A percentile compares a stretch with the other conserved stretches of the same genome.
Conservation (phyloP, 768 basidiomycete genomes). For the Pisolithus sp. region DNA sequence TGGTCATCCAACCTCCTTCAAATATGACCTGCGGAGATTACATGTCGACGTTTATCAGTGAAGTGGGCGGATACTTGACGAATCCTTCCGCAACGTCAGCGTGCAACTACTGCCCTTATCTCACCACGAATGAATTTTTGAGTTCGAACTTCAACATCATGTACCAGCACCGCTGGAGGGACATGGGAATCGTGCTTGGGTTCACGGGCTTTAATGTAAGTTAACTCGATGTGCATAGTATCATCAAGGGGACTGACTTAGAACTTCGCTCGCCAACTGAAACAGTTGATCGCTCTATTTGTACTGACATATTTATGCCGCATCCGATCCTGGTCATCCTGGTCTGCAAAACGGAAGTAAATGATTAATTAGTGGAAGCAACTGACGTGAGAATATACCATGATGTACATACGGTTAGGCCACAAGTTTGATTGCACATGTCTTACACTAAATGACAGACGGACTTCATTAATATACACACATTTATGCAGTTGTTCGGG, state of each 20-base stretch:
- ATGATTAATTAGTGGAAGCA: no score
- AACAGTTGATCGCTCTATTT: slow-evolving; percentile 25
- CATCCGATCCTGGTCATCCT: slow-evolving; percentile 10
- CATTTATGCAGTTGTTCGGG: no score
- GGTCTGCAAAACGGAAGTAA: neutral
- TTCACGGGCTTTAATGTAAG: slow-evolving; percentile 47
- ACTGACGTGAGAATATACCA: no score
- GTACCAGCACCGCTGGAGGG: slow-evolving; percentile 48
- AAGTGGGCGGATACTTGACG: slow-evolving; percentile 49
- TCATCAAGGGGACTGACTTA: neutral
- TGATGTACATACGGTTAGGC: no score
- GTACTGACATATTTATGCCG: slow-evolving; percentile 26
- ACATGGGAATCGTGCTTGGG: slow-evolving; percentile 46
- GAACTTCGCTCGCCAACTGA: neutral
- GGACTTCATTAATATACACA: no score
- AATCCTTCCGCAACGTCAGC: slow-evolving; percentile 46
- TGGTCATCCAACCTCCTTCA: slow-evolving; percentile 44
- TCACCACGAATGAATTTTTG: slow-evolving; percentile 44
- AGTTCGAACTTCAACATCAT: slow-evolving; percentile 48
- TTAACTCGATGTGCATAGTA: neutral
- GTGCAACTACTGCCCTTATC: slow-evolving; percentile 52
- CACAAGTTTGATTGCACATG: no score
- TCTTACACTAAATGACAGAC: no score
- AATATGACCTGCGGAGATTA: slow-evolving; percentile 50
- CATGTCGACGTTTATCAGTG: slow-evolving; percentile 41